These are phyloP conservation scores for Fusarium sp. DNA, from an alignment of 2,329 filamentous ascomycete genomes.

Conservation along the genomic window DNA sequence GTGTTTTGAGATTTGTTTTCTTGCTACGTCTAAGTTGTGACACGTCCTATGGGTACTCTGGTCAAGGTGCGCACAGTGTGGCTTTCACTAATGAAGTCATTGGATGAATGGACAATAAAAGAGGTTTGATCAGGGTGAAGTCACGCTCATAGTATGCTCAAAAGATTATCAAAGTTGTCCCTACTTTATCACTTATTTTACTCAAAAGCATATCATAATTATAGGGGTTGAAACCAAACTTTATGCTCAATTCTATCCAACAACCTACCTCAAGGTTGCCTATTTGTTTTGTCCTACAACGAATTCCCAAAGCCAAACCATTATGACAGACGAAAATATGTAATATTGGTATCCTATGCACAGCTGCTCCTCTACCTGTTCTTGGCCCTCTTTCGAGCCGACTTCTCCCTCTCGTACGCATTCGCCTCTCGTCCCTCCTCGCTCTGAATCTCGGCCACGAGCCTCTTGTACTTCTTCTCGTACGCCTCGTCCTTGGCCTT, in stretches of 20 bases:
- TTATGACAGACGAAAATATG: conserved; percentile 23
- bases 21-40: neutral
- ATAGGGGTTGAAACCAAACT: neutral
- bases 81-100: neutral
- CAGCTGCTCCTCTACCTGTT: conserved; percentile 47
- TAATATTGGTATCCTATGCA: conserved; percentile 37
- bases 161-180: neutral
- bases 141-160: neutral
- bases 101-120: neutral
- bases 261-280: neutral
- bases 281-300: neutral
- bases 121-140: neutral
- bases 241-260: neutral
- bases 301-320: neutral
- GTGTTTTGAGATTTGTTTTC: neutral
- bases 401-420: conserved; percentile 86
- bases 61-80: neutral
- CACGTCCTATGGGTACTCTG: neutral
- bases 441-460: conserved; percentile 94
- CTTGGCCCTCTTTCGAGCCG: conserved; percentile 71
- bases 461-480: conserved; percentile 92
- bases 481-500: conserved; percentile 92
- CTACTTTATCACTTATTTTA: neutral
- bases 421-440: conserved; percentile 89
- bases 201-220: neutral